Evolutionary conservation across 176 grass and related monocot genomes (phyloP), one percentile per base, ranked within the genome.

Genomic region (Aegilops bicornis): DNA sequence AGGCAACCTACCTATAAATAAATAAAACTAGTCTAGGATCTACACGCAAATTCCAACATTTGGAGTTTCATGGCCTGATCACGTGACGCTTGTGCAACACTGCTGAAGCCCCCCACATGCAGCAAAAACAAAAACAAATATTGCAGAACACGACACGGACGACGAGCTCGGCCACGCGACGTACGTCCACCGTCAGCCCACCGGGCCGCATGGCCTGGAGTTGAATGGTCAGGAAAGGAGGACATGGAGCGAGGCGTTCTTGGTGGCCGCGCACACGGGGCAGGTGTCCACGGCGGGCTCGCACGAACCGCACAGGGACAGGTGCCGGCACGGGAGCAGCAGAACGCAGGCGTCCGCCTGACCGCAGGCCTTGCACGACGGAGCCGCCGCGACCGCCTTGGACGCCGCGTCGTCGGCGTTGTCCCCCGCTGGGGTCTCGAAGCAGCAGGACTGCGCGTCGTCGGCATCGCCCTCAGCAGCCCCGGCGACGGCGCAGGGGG

Each of bases 321-420:
- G 88, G 79, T 97, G 95, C 1, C 88, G 47, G 85, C 95, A 97
- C 20, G 95, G 92, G 2, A 97, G 86, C 37, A 97, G 76, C 15
- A 97, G 68, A 20, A 94, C 86, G 78, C 67, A 84, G 3, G 77
- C 86, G 8, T 84, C 87, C 5, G 23, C 65, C 13, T n/a, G 74
- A 33, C 60, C 68, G 56, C 95, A 97, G 3, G 64, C 24, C 89
- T 39, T 84, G 82, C 95, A 93, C 2, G 14, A 17, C 13, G 10
- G 13, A 61, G 6, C 16, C 13, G 24, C 29, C 1, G 1, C 20
- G 1, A 33, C 15, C 0, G 19, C 15, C 2, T 23, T 24, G 3
- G 85, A 91, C 17, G 73, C 31, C 5, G 85, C 79, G 40, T 89
- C 83, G 11, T 81, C 15, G 19, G 27, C 48, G 10, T 58, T 32